Base-by-base conservation (phyloP, 768 basidiomycete genomes). In the Leccinum broughii region DNA sequence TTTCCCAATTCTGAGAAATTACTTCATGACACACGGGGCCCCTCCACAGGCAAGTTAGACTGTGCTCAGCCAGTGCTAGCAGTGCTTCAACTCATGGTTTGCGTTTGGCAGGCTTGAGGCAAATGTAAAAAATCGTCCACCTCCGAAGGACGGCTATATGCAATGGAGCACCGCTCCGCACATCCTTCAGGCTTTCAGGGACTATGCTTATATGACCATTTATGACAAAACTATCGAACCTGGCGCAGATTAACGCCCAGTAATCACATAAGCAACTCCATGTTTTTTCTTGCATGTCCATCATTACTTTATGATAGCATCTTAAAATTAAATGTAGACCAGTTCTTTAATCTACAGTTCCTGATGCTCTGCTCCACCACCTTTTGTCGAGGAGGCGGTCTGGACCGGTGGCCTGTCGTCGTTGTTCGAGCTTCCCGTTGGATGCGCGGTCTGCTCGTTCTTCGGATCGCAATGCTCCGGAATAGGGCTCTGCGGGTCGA, bases 1-100 rank as follows among this genome's bases (percentile, higher is more conserved):
- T 68, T 93, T 91, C 64, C 88, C 91, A 3, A 83, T 93, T 62
- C 72, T 93, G 61, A 87, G 89, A 70, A 93, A 93, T 71, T 91
- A 86, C 71, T 82, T 93, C 58, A 76, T 85, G 66, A 88, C 84
- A 46, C 87, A 89, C 68, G 81, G 80, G 32, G 81, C 82, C 13
- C 84, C 86, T 56, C 58, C 65, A 55, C 71, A 74, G 67, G 71
- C 64, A 70, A 75, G 72, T 76, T 77, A 63, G 54, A 69, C 64
- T 65, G 56, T 60, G 70, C 49, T 60, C 57, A 60, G 57, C 56
- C 56, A 58, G 39, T 37, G 30, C 51, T n/a, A 35, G 34, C 64
- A 63, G 52, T 44, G 53, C 61, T 62, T 24, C 20, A 57, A 66
- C 65, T 63, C 69, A 60, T 66, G 70, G 54, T 49, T 64, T 61